These are phyloP conservation scores for Millerago galiae DNA, from an alignment of 805 yeast genomes.

Conservation along the genomic window DNA sequence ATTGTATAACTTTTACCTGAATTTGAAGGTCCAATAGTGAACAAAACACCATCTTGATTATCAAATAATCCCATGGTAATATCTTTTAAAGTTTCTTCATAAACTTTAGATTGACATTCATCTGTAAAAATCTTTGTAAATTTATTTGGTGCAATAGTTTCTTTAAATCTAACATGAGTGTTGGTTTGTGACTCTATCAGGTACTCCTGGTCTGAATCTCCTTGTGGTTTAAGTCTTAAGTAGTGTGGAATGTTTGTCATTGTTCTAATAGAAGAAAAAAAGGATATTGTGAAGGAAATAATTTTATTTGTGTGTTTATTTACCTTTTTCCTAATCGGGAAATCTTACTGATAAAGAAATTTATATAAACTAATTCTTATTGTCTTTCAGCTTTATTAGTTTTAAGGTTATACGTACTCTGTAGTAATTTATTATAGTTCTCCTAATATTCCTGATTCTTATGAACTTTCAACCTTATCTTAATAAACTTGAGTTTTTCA, in stretches of 20 bases:
- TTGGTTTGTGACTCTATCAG: conserved; percentile 21
- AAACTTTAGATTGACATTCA: conserved; percentile 30
- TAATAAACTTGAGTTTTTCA: too few species aligned
- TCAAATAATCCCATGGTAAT: conserved; percentile 17
- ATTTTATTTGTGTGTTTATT: conserved; percentile 5
- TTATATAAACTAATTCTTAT: neutral
- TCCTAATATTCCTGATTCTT: too few species aligned
- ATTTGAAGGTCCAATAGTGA: conserved; percentile 49
- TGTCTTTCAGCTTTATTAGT: too few species aligned
- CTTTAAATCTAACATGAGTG: conserved; percentile 22
- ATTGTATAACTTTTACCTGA: conserved; percentile 41
- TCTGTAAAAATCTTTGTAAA: conserved; percentile 29
- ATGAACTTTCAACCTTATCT: too few species aligned
- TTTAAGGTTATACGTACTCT: too few species aligned
- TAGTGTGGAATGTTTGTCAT: conserved; percentile 28
- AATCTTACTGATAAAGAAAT: neutral
- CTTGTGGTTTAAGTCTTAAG: conserved; percentile 32
- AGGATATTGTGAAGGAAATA: neutral
- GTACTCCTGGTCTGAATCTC: conserved; percentile 13
- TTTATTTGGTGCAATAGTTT: conserved; percentile 20
- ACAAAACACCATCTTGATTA: conserved; percentile 36
- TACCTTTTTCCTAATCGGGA: conserved; percentile 9
- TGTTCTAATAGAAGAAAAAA: too few species aligned
- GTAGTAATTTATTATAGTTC: too few species aligned
- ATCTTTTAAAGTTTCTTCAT: conserved; percentile 23